Base-by-base conservation (phyloP, 768 basidiomycete genomes). In the Pholiota microspora region DNA sequence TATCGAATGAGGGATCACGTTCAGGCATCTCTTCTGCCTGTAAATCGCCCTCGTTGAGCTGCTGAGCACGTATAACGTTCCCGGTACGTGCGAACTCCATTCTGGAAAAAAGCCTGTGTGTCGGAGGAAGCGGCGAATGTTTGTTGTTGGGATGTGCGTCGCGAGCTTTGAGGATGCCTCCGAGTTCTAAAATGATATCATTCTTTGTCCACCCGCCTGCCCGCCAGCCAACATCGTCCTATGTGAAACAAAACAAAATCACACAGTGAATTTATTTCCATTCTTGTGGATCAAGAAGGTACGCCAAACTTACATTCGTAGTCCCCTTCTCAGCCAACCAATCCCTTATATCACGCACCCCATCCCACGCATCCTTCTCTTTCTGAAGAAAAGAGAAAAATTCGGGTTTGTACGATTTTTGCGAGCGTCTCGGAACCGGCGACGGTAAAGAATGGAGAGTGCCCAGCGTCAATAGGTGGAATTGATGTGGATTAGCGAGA, bases 361-460 rank as follows among this genome's bases (percentile, higher is more conserved):
- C 82, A 49, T 79, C 83, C 70, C 77, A 77, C 3, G 83, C 83
- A n/a, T 81, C 79, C 55, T 81, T 78, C 63, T 83, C 81, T 62
- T 72, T 77, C 25, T 73, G 70, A 12, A 85, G 71, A 36, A 70
- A 72, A 25, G 88, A 84, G 67, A 94, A 99, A 72, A 89, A 93
- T 27, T 84, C 82, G 2, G 94, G 92, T 71, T 98, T 98, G 73
- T 78, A 85, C 12, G 92, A 73, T 62, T 91, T 94, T 68, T 98
- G 97, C 8, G 79, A 81, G 1, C 76, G 81, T 29, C 92, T 78
- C 2, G 80, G 76, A 8, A 97, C 93, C 4, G 97, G 97, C 1
- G 84, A 83, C 0, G 97, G 97, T 2, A 99, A 79, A 3, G 86
- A 81, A 63, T 94, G 88, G n/a, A 97, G 74, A 0, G 88, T 86